Percentiles rank a stretch among this genome's conserved stretches.
Evolutionary conservation across 1,284 basidiomycete species (phyloP).

Genomic region (Porogramme epimiltina): DNA sequence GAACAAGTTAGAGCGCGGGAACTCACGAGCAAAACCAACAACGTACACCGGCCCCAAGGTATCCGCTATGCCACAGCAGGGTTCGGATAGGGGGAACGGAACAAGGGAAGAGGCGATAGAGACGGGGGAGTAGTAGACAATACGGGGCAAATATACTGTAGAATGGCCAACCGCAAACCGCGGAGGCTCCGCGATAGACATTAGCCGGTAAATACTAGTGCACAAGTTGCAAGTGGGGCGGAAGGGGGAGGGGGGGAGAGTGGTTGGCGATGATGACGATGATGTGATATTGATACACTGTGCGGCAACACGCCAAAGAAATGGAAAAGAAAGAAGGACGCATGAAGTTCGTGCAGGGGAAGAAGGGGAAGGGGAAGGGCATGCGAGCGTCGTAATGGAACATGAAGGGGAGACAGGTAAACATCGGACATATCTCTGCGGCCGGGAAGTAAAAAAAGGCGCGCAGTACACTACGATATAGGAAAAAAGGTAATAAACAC

Average conservation of each 20-base stretch:
- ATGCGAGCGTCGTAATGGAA: constrained; percentile 16
- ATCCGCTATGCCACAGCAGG: constrained; percentile 19
- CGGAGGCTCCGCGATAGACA: constrained; percentile 11
- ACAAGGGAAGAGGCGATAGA: constrained; percentile 1
- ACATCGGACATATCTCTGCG: constrained; percentile 21
- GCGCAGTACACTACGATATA: constrained; percentile 22
- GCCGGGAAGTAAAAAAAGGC: constrained; percentile 20
- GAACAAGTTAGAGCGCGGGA: not conserved
- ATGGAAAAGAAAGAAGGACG: constrained; percentile 7
- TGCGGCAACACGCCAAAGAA: constrained; percentile 29
- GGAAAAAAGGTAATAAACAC: constrained; percentile 26
- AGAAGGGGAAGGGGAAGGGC: constrained; percentile 10
- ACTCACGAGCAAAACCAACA: constrained; percentile 30
- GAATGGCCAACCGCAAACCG: constrained; percentile 14
- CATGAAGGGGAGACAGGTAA: constrained; percentile 6
- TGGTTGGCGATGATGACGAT: constrained; percentile 25
- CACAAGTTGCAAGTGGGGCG: constrained; percentile 24
- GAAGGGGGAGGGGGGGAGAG: not conserved
- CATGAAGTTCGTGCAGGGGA: constrained; percentile 15
- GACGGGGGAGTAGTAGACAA: constrained; percentile 12
- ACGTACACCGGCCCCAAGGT: constrained; percentile 23
- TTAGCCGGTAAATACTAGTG: constrained; percentile 29
- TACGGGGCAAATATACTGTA: constrained; percentile 26
- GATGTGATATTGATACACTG: constrained; percentile 37
- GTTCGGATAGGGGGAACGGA: not conserved